Conservation (phyloP, 495 filamentous ascomycete species). For the Opeltia flavorubescens region DNA sequence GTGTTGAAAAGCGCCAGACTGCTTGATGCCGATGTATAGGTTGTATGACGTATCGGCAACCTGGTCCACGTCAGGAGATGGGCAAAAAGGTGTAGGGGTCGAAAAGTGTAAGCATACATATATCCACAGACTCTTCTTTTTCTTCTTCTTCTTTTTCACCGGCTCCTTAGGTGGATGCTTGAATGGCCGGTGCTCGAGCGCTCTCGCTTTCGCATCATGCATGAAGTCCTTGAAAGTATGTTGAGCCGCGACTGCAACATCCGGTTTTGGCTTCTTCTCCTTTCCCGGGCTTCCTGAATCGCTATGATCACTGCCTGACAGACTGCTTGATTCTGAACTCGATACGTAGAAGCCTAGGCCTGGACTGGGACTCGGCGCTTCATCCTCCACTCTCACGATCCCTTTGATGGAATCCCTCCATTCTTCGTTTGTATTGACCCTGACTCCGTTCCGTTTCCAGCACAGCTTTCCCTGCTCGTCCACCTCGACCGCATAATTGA, state of each 20-base stretch:
- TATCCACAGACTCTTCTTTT: conserved; percentile 78
- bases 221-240: conserved; percentile 10
- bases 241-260: conserved; percentile 29
- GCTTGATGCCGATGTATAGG: conserved; percentile 83
- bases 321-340: neutral
- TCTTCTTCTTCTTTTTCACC: conserved; percentile 24
- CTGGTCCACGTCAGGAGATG: neutral
- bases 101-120: conserved; percentile 37
- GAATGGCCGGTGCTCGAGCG: neutral
- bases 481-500: conserved; percentile 57
- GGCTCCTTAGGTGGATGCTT: neutral
- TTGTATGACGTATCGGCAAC: conserved; percentile 72
- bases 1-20: conserved; percentile 79
- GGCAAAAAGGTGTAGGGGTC: neutral
- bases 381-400: conserved; percentile 52
- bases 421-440: conserved; percentile 59
- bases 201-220: conserved; percentile 47
- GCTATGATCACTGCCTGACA: neutral
- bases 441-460: conserved; percentile 65
- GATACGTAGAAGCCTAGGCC: conserved; percentile 1
- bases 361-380: conserved; percentile 27
- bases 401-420: conserved; percentile 71
- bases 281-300: neutral
- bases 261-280: neutral
- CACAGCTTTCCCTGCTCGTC: conserved; percentile 52